Evolutionary conservation across 116 monocot genomes (phyloP).

Genomic region (Papilionanthe hybrid): DNA sequence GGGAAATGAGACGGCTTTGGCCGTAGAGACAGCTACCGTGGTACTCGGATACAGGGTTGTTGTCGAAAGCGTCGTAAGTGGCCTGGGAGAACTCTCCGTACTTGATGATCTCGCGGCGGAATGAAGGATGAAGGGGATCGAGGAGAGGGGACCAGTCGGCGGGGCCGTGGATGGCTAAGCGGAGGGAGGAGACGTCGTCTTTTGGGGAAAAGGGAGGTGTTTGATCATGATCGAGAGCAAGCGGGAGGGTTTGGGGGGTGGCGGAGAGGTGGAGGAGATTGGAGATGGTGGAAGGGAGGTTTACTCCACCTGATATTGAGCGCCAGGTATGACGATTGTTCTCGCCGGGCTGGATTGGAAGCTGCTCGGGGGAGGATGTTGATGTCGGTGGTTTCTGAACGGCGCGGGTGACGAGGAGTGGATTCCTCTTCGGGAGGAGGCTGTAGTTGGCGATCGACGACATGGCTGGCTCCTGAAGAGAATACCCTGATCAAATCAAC

Average conservation of each 20-base stretch:
- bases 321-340: background rate
- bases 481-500: too few relatives aligned
- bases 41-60: conserved; percentile 34
- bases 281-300: conserved; percentile 12
- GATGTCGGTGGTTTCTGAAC: background rate
- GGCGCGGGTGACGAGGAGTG: background rate
- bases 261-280: conserved; percentile 22
- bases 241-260: background rate
- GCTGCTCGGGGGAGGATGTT: background rate
- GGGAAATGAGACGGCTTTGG: conserved; percentile 18
- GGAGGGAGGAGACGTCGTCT: conserved; percentile 39
- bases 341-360: background rate
- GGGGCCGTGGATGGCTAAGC: conserved; percentile 33
- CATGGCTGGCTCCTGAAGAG: background rate
- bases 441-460: background rate
- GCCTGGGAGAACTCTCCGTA: conserved; percentile 59
- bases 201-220: conserved; percentile 29
- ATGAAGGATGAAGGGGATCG: conserved; percentile 47
- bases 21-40: conserved; percentile 38
- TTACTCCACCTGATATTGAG: background rate
- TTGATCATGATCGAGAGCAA: background rate
- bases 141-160: conserved; percentile 37
- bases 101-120: conserved; percentile 49
- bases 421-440: background rate
- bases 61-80: conserved; percentile 61